Evolutionary conservation across 331 rosid species (phyloP).

Genomic region (Telfairia occidentalis): DNA sequence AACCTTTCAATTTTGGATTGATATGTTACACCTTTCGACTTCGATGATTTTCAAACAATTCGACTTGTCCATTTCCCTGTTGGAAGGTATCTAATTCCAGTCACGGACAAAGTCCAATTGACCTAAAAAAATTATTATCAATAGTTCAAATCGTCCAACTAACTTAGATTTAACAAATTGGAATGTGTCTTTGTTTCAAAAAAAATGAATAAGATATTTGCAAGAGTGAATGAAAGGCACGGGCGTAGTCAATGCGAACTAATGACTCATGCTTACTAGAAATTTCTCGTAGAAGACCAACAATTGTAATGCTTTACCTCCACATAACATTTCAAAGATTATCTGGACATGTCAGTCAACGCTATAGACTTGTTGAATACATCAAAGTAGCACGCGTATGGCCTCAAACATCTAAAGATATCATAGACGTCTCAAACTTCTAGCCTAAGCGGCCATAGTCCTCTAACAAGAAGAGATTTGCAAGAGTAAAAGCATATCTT

Average conservation of each 20-base stretch:
- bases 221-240: background rate
- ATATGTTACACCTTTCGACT: background rate
- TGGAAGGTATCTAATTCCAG: conserved; percentile 6
- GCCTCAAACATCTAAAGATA: too few relatives aligned
- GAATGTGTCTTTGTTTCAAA: background rate
- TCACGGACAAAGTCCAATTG: background rate
- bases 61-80: background rate
- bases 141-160: background rate
- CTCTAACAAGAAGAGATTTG: background rate
- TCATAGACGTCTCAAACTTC: too few relatives aligned
- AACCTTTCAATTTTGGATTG: background rate
- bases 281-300: too few relatives aligned
- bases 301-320: too few relatives aligned
- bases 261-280: too few relatives aligned
- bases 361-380: too few relatives aligned
- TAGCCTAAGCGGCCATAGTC: too few relatives aligned
- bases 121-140: background rate
- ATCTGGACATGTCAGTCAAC: too few relatives aligned
- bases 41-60: background rate
- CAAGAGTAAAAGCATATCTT: background rate
- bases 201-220: background rate
- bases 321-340: too few relatives aligned
- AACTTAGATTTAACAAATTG: background rate
- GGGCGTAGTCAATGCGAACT: too few relatives aligned
- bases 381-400: too few relatives aligned